Percentiles rank a stretch among this genome's conserved stretches.
phyloP scores from a whole-genome alignment of 2,329 filamentous ascomycete genomes.

The Akanthomyces dipterigenus region DNA sequence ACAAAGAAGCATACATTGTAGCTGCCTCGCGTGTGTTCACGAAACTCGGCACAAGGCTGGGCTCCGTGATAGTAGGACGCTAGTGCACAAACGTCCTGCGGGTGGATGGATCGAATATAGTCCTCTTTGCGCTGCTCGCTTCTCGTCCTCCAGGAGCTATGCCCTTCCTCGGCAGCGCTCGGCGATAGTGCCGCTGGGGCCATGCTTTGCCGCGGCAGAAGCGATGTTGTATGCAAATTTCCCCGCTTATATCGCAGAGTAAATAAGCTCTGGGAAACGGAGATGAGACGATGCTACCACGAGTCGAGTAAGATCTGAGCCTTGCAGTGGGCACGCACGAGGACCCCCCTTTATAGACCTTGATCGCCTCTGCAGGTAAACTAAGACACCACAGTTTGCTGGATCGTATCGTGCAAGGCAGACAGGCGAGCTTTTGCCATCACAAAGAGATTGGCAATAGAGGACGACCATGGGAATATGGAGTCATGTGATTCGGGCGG shows the following conservation, averaged over 20 bases:
- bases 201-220: neutral
- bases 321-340: neutral
- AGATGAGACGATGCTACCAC: slow-evolving; percentile 1
- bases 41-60: neutral
- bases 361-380: neutral
- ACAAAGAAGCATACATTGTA: slow-evolving; percentile 6
- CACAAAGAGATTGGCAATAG: neutral
- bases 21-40: neutral
- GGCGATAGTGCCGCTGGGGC: neutral
- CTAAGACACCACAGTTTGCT: neutral
- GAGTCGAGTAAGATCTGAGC: neutral
- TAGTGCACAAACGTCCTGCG: neutral
- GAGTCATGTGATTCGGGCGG: slow-evolving; percentile 5
- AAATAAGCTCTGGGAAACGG: neutral
- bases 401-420: neutral
- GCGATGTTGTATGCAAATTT: neutral
- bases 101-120: neutral
- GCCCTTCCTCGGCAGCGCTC: neutral
- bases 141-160: neutral
- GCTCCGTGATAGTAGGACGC: neutral
- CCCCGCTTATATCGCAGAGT: neutral
- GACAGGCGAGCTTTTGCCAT: neutral
- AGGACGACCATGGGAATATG: neutral
- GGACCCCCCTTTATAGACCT: neutral
- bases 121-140: neutral